A percentile compares a stretch with the other conserved stretches of the same genome.
Evolutionary conservation across 805 yeast species (phyloP).

Genomic region (Candida verbasci): DNA sequence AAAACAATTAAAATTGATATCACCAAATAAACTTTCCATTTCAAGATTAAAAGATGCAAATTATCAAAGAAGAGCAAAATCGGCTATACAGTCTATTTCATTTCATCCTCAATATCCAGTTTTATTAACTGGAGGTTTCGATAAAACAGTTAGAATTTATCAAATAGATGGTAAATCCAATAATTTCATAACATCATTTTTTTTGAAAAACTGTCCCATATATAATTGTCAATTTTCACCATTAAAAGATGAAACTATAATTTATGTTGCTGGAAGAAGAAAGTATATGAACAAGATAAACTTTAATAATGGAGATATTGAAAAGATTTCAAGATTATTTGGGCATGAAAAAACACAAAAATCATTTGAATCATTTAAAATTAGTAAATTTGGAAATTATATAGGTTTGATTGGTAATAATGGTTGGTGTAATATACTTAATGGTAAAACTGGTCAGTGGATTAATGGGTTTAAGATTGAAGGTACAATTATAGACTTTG

Average conservation of each 20-base stretch:
- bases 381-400: conserved; percentile 68
- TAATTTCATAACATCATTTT: conserved; percentile 75
- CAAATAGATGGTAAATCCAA: conserved; percentile 88
- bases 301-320: conserved; percentile 62
- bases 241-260: conserved; percentile 34
- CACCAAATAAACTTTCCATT: conserved; percentile 69
- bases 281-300: conserved; percentile 92
- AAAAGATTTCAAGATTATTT: conserved; percentile 82
- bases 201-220: conserved; percentile 74
- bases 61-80: conserved; percentile 56
- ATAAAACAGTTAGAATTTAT: conserved; percentile 77
- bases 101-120: conserved; percentile 87
- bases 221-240: conserved; percentile 66
- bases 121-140: conserved; percentile 88
- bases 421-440: conserved; percentile 87
- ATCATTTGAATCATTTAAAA: conserved; percentile 80
- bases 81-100: conserved; percentile 80
- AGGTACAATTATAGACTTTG: conserved; percentile 81
- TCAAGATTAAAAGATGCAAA: conserved; percentile 87
- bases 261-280: conserved; percentile 89
- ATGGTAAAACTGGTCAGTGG: conserved; percentile 81
- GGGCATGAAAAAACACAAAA: conserved; percentile 86
- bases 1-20: conserved; percentile 52
- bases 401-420: conserved; percentile 77
- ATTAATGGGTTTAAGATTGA: conserved; percentile 82